Conservation (phyloP, 2,329 filamentous ascomycete species). For the Corynespora cassiicola region DNA sequence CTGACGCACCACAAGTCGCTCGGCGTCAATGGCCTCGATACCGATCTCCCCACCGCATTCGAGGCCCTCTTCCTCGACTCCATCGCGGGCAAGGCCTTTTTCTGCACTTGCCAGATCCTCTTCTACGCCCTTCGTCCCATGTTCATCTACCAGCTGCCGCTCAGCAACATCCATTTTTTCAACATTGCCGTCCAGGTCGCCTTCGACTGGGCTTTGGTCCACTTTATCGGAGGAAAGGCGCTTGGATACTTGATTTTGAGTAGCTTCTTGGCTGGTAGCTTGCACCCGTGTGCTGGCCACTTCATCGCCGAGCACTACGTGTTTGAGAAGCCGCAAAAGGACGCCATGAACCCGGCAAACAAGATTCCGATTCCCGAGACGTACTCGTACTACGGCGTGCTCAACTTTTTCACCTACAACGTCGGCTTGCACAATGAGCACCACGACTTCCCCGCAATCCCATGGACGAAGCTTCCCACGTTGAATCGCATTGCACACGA, state of each 20-base stretch:
- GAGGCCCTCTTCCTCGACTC: constrained; percentile 95
- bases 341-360: constrained; percentile 60
- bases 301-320: constrained; percentile 94
- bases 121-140: constrained; percentile 98
- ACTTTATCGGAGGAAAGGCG: constrained; percentile 66
- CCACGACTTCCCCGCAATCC: constrained; percentile 96
- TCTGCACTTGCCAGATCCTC: constrained; percentile 98
- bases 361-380: constrained; percentile 78
- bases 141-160: constrained; percentile 87
- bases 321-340: constrained; percentile 57
- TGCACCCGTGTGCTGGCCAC: constrained; percentile 94
- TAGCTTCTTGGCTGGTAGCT: constrained; percentile 89
- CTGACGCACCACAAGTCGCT: constrained; percentile 99
- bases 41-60: constrained; percentile 88
- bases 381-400: constrained; percentile 92
- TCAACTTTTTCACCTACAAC: constrained; percentile 95
- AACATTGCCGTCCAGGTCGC: constrained; percentile 79
- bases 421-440: constrained; percentile 98
- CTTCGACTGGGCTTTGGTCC: constrained; percentile 77
- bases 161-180: constrained; percentile 82
- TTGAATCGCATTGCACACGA: constrained; percentile 83
- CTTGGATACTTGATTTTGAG: constrained; percentile 85
- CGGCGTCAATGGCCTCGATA: constrained; percentile 93
- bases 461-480: constrained; percentile 85
- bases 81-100: constrained; percentile 95